Conservation (phyloP, 2,329 filamentous ascomycete species). For the Pseudovirgaria hyperparasitica region DNA sequence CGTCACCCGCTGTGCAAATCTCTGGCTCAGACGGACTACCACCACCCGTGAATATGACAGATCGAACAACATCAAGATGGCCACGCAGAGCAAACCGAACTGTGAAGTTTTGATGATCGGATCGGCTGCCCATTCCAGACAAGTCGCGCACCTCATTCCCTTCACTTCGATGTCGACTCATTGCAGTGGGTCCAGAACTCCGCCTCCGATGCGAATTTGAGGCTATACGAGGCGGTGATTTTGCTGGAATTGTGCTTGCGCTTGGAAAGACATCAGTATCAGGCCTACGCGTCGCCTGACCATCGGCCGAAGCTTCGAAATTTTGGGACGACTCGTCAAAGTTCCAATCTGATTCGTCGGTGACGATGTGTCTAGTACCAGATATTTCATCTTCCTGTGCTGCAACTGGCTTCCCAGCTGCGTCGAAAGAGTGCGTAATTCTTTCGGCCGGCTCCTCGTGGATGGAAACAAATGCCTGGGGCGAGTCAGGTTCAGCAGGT, state of each 20-base stretch:
- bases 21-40: constrained; percentile 92
- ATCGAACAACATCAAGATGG: constrained; percentile 85
- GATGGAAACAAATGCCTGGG: constrained; percentile 26
- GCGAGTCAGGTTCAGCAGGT: constrained; percentile 22
- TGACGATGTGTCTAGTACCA: constrained; percentile 23
- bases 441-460: constrained; percentile 45
- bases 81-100: constrained; percentile 84
- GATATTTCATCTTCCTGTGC: constrained; percentile 28
- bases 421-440: constrained; percentile 46
- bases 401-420: constrained; percentile 40
- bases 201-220: constrained; percentile 64
- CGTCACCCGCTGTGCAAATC: constrained; percentile 90
- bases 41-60: constrained; percentile 92
- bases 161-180: constrained; percentile 52
- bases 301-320: constrained; percentile 42
- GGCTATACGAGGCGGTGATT: constrained; percentile 59
- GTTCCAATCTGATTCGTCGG: constrained; percentile 67
- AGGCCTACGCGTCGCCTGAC: constrained; percentile 49
- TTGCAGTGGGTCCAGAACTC: constrained; percentile 47
- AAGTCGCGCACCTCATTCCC: constrained; percentile 47
- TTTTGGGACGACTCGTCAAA: constrained; percentile 67
- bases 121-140: constrained; percentile 32
- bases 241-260: constrained; percentile 62
- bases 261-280: constrained; percentile 82
- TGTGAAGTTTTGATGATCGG: constrained; percentile 72